Evolutionary conservation across 768 basidiomycete genomes (phyloP).

Genomic region (Leccinum longicurvipes): DNA sequence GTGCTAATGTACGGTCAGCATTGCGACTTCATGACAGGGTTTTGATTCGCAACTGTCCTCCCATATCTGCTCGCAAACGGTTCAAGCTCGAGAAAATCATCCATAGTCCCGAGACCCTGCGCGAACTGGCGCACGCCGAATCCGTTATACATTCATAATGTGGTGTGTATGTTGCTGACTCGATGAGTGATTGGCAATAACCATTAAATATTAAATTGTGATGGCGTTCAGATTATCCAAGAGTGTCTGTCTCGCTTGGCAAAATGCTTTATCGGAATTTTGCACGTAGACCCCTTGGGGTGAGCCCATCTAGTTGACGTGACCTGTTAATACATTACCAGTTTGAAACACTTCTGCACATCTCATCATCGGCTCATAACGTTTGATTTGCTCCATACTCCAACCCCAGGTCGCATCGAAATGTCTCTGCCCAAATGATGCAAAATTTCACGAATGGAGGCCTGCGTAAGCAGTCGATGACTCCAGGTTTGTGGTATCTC

Average conservation of each 20-base stretch:
- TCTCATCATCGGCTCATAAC: not conserved
- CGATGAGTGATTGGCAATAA: not conserved
- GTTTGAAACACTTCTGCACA: conserved; percentile 2
- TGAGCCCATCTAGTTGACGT: conserved; percentile 10
- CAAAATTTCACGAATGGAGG: conserved; percentile 35
- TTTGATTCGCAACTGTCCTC: conserved; percentile 77
- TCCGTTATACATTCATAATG: not conserved
- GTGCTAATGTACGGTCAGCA: conserved; percentile 36
- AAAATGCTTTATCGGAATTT: not conserved
- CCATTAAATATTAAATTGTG: not conserved
- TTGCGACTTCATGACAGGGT: conserved; percentile 70
- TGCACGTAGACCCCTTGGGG: conserved; percentile 9
- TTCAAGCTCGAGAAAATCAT: conserved; percentile 69
- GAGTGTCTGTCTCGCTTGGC: not conserved
- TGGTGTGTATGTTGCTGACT: not conserved
- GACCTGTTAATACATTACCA: conserved; percentile 11
- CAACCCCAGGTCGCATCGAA: not conserved
- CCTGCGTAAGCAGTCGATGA: conserved; percentile 37
- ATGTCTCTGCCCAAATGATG: conserved; percentile 37
- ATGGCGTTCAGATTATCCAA: not conserved
- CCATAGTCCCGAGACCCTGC: conserved; percentile 65
- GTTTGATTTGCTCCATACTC: not conserved
- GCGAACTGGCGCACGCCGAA: conserved; percentile 35
- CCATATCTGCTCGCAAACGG: conserved; percentile 73
- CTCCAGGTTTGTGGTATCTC: conserved; percentile 32